Base-by-base conservation (phyloP, 208 protist species). In the Herpetomonas tarakana region DNA sequence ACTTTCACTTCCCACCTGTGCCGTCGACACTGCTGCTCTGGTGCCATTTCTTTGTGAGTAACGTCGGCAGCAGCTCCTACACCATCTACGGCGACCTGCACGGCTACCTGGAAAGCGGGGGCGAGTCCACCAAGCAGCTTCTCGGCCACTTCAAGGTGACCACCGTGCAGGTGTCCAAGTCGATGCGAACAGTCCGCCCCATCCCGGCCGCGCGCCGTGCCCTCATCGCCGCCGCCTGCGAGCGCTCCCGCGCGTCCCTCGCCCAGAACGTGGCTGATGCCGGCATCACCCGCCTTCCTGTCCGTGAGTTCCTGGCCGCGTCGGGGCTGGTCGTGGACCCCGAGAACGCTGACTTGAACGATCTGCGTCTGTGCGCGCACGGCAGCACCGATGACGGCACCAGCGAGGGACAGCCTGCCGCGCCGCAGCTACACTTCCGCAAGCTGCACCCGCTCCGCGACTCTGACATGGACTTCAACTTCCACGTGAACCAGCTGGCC, bases 391-490 rank as follows among this genome's bases (percentile, higher is more conserved):
- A 6, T 6, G 11, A 19, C 29, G 24, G 50, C 50, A 30, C 9
- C 6, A 14, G 50, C 25, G n/a, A n/a, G n/a, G n/a, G n/a, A n/a
- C n/a, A n/a, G n/a, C n/a, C n/a, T n/a, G 19, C 2, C 14, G n/a
- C 56, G 21, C 26, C 50, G 14, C 38, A 18, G 6, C n/a, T 61
- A 2, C 50, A 46, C 27, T 55, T 55, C 9, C 50, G 45, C 4
- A 74, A 72, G 16, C 50, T 38, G 7, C 76, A 78, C 64, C 31
- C 61, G 2, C 68, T 91, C 12, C 73, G 84, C 26, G 75, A 83
- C 51, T 78, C 60, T 7, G 84, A 91, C 62, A 86, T 88, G 53
- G 84, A 91, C 67, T 86, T 86, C 56, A 91, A 91, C 57, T 67
- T 67, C n/a, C 84, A 91, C 54, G 59, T 91, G 1, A 91, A 91